Base-by-base conservation (phyloP, 129 eudicot genomes). In the Solidago caesia region DNA sequence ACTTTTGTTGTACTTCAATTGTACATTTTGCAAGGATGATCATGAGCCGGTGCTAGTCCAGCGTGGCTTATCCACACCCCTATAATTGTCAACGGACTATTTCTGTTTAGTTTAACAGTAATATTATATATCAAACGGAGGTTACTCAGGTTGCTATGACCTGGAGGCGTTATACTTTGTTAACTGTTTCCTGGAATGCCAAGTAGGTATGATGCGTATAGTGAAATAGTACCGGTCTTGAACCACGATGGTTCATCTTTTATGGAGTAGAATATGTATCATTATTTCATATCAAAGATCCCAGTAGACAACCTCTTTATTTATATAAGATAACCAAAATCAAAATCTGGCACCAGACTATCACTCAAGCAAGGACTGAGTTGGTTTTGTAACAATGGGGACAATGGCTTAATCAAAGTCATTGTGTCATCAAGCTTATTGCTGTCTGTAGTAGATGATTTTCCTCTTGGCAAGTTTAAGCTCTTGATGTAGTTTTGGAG, bases 401-500 rank as follows among this genome's bases (percentile, higher is more conserved):
- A 55, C 39, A 14, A 44, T 65, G 44, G 6, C 16, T 67, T 67
- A 47, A 10, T 13, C 13, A 44, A 6, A 16, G 57, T 45, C 46
- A 76, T 51, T 25, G 77, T 5, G 72, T 13, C 7, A 14, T 13
- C 47, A 39, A 29, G n/a, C 10, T 67, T 76, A 5, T 16, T 76
- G 25, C 55, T 76, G 48, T 67, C 46, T 33, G n/a, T 13, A 44
- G n/a, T 13, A 44, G 80, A 76, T 10, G 73, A n/a, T 65, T 75
- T 51, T 13, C 43, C 42, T 15, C 62, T 13, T 65, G 73, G 80
- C 53, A 84, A 73, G 70, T 84, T 75, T 66, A 88, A 80, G 85
- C 83, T 82, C 44, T 81, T 82, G 74, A 88, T 91, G 84, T 88
- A 88, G 77, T 86, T 83, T 44, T 88, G 88, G 49, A 91, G 86